Conservation (phyloP, 106 monocot genomes). For the Phalaenopsis equestris region DNA sequence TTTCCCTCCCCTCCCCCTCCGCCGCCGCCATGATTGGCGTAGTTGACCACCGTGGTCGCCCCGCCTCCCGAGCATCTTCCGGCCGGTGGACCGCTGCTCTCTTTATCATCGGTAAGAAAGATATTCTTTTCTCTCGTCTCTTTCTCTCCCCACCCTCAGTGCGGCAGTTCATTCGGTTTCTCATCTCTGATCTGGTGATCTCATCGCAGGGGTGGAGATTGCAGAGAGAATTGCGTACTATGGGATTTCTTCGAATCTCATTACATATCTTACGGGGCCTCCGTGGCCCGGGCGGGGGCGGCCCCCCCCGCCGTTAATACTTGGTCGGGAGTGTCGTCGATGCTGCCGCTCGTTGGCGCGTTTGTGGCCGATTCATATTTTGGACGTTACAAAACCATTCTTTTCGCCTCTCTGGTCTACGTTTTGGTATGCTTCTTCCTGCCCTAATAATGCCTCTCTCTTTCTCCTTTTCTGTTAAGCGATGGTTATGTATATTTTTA, state of each 20-base stretch:
- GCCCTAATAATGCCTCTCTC: background rate
- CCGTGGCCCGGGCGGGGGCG: slow-evolving; percentile 30
- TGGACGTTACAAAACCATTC: slow-evolving; percentile 43
- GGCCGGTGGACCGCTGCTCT: slow-evolving; percentile 35
- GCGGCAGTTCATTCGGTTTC: background rate
- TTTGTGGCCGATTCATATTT: slow-evolving; percentile 47
- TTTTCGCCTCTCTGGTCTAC: slow-evolving; percentile 32
- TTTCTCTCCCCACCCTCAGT: background rate
- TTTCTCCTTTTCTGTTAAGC: background rate
- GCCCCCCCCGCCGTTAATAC: slow-evolving; percentile 37
- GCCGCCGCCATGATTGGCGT: slow-evolving; percentile 1
- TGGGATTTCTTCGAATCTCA: slow-evolving; percentile 46
- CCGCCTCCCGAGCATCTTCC: slow-evolving; percentile 14
- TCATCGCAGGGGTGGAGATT: slow-evolving; percentile 42
- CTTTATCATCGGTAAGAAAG: slow-evolving; percentile 34
- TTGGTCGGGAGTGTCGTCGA: slow-evolving; percentile 31
- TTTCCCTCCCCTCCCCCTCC: slow-evolving; percentile 5
- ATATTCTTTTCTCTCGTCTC: background rate
- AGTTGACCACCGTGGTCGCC: slow-evolving; percentile 27
- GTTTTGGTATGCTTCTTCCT: slow-evolving; percentile 18
- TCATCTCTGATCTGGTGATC: background rate
- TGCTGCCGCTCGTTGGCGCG: slow-evolving; percentile 49
- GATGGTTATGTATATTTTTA: background rate
- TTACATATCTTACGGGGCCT: slow-evolving; percentile 56
- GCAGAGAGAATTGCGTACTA: slow-evolving; percentile 41